phyloP scores from a whole-genome alignment of 352 stramenopile species.

The Globisporangium polare region DNA sequence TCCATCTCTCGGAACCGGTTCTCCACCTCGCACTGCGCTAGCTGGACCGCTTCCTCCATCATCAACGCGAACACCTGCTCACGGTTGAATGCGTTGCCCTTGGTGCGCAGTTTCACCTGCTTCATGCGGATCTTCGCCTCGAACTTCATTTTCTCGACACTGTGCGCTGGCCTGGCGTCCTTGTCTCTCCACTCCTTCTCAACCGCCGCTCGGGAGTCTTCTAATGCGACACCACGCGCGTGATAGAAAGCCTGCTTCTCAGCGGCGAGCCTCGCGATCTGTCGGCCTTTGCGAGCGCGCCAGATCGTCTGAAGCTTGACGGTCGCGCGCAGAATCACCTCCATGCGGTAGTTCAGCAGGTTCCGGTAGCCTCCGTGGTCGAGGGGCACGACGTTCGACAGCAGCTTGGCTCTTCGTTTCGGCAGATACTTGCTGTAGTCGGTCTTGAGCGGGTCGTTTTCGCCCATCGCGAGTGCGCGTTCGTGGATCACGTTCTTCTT shows the following conservation, averaged over 20 bases:
- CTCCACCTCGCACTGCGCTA: slow-evolving; percentile 73
- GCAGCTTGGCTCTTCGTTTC: slow-evolving; percentile 53
- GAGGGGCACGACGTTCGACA: slow-evolving; percentile 86
- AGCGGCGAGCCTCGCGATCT: slow-evolving; percentile 60
- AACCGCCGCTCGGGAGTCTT: slow-evolving; percentile 48
- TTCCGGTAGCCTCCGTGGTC: slow-evolving; percentile 88
- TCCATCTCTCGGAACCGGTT: slow-evolving; percentile 87
- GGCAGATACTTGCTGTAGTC: slow-evolving; percentile 92
- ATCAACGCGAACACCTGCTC: slow-evolving; percentile 81
- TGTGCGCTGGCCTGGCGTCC: slow-evolving; percentile 65
- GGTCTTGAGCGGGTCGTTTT: slow-evolving; percentile 90
- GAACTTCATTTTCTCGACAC: slow-evolving; percentile 91
- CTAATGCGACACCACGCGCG: slow-evolving; percentile 70
- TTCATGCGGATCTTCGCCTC: slow-evolving; percentile 92
- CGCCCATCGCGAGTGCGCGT: slow-evolving; percentile 84
- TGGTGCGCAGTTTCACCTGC: slow-evolving; percentile 88
- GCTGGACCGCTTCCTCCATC: slow-evolving; percentile 80
- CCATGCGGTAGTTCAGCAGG: slow-evolving; percentile 69
- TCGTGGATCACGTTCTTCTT: slow-evolving; percentile 84
- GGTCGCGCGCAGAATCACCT: slow-evolving; percentile 61
- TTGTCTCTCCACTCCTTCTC: slow-evolving; percentile 73
- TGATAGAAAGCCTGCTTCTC: slow-evolving; percentile 91
- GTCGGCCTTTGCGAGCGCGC: slow-evolving; percentile 67
- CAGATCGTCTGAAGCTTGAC: slow-evolving; percentile 84
- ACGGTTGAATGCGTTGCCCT: slow-evolving; percentile 69